phyloP scores from a whole-genome alignment of 2,329 filamentous ascomycete genomes.

The Cercospora sp. region DNA sequence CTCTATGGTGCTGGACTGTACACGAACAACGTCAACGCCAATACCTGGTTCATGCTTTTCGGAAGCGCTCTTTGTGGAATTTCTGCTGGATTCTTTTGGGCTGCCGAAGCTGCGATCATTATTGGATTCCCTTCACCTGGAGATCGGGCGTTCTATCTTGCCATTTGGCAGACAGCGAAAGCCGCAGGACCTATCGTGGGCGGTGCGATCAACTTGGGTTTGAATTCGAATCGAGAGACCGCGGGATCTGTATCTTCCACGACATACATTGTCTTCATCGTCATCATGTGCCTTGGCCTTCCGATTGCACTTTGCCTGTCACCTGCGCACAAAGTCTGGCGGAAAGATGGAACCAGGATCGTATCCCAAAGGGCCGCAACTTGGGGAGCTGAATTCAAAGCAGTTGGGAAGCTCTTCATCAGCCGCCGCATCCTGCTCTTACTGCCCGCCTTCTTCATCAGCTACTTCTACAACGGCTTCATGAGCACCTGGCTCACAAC shows the following conservation, averaged over 20 bases:
- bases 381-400: conserved; percentile 37
- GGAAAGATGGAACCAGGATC: conserved; percentile 42
- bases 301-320: conserved; percentile 44
- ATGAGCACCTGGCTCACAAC: conserved; percentile 53
- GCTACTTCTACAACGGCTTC: conserved; percentile 46
- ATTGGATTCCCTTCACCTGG: conserved; percentile 48
- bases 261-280: conserved; percentile 48
- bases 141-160: conserved; percentile 47
- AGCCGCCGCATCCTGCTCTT: conserved; percentile 42
- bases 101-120: conserved; percentile 51
- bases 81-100: conserved; percentile 54
- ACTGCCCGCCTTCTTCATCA: conserved; percentile 42
- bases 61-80: conserved; percentile 51
- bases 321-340: conserved; percentile 45
- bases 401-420: conserved; percentile 38
- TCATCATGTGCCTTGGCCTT: conserved; percentile 42
- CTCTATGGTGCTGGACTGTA: conserved; percentile 52
- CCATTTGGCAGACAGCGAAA: conserved; percentile 53
- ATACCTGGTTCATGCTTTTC: conserved; percentile 53
- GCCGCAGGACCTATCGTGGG: conserved; percentile 52
- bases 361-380: conserved; percentile 37
- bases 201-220: conserved; percentile 49
- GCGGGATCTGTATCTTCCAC: conserved; percentile 39
- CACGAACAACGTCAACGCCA: conserved; percentile 52
- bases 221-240: conserved; percentile 50